Evolutionary conservation across 306 rosid species (phyloP).

Genomic region (Medicago lupulina): DNA sequence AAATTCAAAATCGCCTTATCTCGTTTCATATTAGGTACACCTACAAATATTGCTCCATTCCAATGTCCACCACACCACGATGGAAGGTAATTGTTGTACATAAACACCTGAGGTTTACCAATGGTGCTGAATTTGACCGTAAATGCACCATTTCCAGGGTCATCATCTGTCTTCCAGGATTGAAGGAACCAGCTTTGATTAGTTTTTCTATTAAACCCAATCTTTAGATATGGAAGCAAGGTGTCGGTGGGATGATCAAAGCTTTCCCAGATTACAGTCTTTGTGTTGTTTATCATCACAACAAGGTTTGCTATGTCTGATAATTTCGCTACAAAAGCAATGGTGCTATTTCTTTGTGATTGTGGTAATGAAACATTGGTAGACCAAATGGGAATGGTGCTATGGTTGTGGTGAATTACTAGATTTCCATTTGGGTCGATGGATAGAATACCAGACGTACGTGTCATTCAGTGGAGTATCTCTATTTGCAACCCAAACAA

Average conservation of each 20-base stretch:
- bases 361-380: slow-evolving; percentile 25
- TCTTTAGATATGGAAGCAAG: neutral
- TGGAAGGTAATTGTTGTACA: slow-evolving; percentile 30
- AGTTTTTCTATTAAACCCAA: slow-evolving; percentile 38
- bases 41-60: slow-evolving; percentile 13
- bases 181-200: slow-evolving; percentile 36
- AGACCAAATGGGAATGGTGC: slow-evolving; percentile 41
- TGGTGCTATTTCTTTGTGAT: neutral
- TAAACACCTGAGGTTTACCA: slow-evolving; percentile 53
- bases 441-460: slow-evolving; percentile 43
- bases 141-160: slow-evolving; percentile 38
- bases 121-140: slow-evolving; percentile 23
- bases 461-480: neutral
- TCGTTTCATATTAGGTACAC: slow-evolving; percentile 40
- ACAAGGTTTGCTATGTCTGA: slow-evolving; percentile 40
- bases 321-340: slow-evolving; percentile 37
- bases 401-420: slow-evolving; percentile 31
- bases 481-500: too few species aligned
- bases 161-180: slow-evolving; percentile 43
- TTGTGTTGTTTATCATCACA: neutral
- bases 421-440: slow-evolving; percentile 42
- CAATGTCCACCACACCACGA: slow-evolving; percentile 42
- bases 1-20: slow-evolving; percentile 5
- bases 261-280: neutral
- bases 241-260: slow-evolving; percentile 13